These are phyloP conservation scores for Truncatella angustata DNA, from an alignment of 2,329 filamentous ascomycete species.

Conservation along the genomic window DNA sequence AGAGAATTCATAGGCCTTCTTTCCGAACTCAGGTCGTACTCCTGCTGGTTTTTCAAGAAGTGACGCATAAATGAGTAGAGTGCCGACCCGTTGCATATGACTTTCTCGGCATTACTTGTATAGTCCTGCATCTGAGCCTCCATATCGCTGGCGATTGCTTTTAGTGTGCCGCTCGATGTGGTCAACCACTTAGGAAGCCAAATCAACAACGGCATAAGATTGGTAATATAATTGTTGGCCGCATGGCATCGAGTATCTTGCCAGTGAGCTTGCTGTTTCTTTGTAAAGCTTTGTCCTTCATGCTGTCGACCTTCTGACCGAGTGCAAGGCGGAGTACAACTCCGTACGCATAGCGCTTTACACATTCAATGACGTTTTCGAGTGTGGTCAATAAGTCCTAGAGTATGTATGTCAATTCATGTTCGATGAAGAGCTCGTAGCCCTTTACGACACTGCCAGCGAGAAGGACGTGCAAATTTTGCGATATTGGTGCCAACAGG, in stretches of 20 bases:
- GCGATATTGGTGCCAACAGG: slow-evolving; percentile 5
- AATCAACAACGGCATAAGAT: slow-evolving; percentile 2
- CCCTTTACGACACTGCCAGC: not conserved
- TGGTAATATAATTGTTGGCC: not conserved
- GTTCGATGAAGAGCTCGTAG: slow-evolving; percentile 5
- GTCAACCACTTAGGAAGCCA: slow-evolving; percentile 1
- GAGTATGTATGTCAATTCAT: slow-evolving; percentile 3
- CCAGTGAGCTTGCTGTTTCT: not conserved
- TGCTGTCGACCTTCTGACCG: not conserved
- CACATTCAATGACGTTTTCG: not conserved
- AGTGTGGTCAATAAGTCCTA: not conserved
- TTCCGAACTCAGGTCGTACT: not conserved
- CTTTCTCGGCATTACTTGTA: not conserved
- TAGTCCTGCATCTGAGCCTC: not conserved
- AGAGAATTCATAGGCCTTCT: not conserved
- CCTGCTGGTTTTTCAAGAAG: slow-evolving; percentile 4
- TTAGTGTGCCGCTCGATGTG: not conserved
- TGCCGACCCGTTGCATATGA: not conserved
- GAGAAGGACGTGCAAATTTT: not conserved
- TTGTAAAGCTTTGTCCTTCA: not conserved
- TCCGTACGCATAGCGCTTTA: slow-evolving; percentile 1
- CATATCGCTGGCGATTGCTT: not conserved
- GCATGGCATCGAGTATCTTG: not conserved
- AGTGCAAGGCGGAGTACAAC: not conserved
- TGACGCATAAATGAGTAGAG: slow-evolving; percentile 1